These are phyloP conservation scores for Arabis alpina DNA, from an alignment of 345 rosid species.

Conservation along the genomic window DNA sequence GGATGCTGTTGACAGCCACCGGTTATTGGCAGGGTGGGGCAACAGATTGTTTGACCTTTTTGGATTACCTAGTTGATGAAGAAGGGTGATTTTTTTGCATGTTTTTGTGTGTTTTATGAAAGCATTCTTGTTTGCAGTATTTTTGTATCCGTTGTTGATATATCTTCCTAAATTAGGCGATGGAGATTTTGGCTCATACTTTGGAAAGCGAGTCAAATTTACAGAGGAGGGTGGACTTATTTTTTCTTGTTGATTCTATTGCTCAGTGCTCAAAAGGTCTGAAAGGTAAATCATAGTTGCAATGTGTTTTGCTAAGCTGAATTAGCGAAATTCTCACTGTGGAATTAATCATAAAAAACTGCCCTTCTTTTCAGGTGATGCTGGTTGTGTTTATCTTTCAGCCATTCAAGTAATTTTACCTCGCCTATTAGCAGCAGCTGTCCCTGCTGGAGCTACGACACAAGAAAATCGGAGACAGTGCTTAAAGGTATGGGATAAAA, in stretches of 20 bases:
- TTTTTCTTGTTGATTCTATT: constrained; percentile 97
- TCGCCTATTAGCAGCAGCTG: constrained; percentile 78
- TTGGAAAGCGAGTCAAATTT: constrained; percentile 86
- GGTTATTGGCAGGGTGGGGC: constrained; percentile 7
- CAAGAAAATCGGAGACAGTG: constrained; percentile 90
- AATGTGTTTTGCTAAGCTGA: neutral
- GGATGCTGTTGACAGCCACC: constrained; percentile 22
- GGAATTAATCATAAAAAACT: neutral
- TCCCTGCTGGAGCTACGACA: constrained; percentile 78
- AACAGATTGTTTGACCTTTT: constrained; percentile 10
- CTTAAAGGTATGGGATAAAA: constrained; percentile 60
- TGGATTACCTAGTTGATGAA: constrained; percentile 23
- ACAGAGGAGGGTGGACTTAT: constrained; percentile 80
- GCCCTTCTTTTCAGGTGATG: constrained; percentile 60
- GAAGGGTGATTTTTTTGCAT: constrained; percentile 4
- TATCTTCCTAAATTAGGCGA: constrained; percentile 51
- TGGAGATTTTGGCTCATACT: constrained; percentile 67
- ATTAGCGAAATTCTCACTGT: neutral
- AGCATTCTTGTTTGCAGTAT: constrained; percentile 19
- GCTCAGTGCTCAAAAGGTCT: constrained; percentile 84
- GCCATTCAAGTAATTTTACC: constrained; percentile 75
- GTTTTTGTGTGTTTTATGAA: neutral
- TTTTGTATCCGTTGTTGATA: constrained; percentile 17
- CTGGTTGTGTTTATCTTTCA: constrained; percentile 68
- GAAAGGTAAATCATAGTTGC: constrained; percentile 56